Evolutionary conservation across 2,329 filamentous ascomycete genomes (phyloP), one percentile per base, ranked within the genome.

Genomic region (Neophaeococcomyces aloes): DNA sequence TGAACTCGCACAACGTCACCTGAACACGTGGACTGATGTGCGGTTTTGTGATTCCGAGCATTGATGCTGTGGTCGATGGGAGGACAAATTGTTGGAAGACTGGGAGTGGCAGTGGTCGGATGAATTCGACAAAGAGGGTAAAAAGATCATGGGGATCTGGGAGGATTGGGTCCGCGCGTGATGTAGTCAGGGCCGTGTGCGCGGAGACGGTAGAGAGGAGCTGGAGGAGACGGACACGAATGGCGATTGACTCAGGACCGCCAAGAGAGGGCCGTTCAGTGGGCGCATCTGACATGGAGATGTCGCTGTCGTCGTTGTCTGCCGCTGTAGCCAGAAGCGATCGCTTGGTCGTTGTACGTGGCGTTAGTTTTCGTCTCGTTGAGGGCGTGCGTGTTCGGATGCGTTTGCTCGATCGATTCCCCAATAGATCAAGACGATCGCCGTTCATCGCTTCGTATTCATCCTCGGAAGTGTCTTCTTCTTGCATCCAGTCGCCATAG

Each of bases 1-100:
- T 58, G 40, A 66, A 63, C 51, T 77, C 74, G 47, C 64, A 67
- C 21, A 83, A 67, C 2, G 69, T 69, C 23, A 69, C 65, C 37
- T 71, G 69, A 2, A 65, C 61, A 19, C 59, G 54, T 47, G 11
- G 7, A 25, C 23, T 18, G 33, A 40, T 33, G 18, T 38, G 18
- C 30, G 18, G n/a, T 23, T n/a, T 23, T 23, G 41, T 73, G 6
- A 4, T 34, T 57, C 23, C 23, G 23, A 10, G 10, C 10, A 27
- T 6, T 19, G 61, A 54, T 0, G 62, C 59, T 10, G 54, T 52
- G 2, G 57, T 48, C 27, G 61, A 63, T 1, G 64, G 57, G 4
- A 75, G 62, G 18, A 66, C 60, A 7, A 69, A 62, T 7, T 65
- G 60, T 21, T 63, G 65, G 51, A 70, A 71, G n/a, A 61, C 56